These are phyloP conservation scores for Cronartium ribicola DNA, from an alignment of 1,284 basidiomycete species.

Conservation along the genomic window DNA sequence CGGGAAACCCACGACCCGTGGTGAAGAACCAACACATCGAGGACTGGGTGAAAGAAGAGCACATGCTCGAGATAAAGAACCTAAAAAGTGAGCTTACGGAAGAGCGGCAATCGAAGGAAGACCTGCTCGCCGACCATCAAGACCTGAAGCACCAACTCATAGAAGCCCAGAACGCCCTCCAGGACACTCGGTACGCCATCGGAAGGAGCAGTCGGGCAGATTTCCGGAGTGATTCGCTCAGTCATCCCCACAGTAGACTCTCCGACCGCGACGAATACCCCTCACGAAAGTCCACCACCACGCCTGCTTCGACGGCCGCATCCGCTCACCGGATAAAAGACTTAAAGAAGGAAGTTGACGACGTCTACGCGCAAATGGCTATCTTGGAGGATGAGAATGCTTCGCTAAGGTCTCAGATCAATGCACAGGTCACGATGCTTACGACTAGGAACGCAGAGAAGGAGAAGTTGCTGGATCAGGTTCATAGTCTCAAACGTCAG, in stretches of 20 bases:
- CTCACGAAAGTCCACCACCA: constrained; percentile 58
- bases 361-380: constrained; percentile 52
- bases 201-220: constrained; percentile 60
- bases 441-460: constrained; percentile 49
- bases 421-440: constrained; percentile 49
- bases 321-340: constrained; percentile 60
- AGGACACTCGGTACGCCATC: constrained; percentile 65
- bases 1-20: not conserved
- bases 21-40: constrained; percentile 1
- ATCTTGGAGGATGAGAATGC: constrained; percentile 61
- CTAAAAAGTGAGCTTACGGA: constrained; percentile 64
- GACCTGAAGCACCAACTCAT: constrained; percentile 44
- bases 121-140: constrained; percentile 42
- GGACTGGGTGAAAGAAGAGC: not conserved
- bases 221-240: constrained; percentile 55
- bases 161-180: constrained; percentile 51
- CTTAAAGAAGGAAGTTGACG: constrained; percentile 62
- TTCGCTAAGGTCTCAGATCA: constrained; percentile 48
- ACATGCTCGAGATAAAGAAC: constrained; percentile 46
- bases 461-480: constrained; percentile 48
- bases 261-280: constrained; percentile 49
- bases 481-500: constrained; percentile 48
- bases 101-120: constrained; percentile 60
- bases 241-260: constrained; percentile 63
- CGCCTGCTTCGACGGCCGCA: constrained; percentile 56